Evolutionary conservation across 176 grass and related monocot species (phyloP), one percentile per base, ranked within the genome.

Genomic region (Oryza brachyantha): DNA sequence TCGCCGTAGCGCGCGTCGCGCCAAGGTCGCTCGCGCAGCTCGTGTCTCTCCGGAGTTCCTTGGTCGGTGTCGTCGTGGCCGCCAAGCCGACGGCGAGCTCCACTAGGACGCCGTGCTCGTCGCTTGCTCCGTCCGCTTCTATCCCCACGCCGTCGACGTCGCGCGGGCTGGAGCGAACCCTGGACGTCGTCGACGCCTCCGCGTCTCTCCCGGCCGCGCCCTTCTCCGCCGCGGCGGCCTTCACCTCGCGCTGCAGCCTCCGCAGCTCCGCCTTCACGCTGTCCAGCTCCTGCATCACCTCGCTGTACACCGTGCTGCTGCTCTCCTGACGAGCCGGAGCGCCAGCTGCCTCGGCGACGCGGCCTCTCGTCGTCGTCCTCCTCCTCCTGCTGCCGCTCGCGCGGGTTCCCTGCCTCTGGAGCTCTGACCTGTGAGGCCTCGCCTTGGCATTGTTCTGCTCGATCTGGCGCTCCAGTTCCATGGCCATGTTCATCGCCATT

Each of bases 201-300:
- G 22, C 64, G 46, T 79, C 81, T 62, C 75, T 81, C 55, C 88
- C 79, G 32, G 81, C 59, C 5, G 26, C 64, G n/a, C 29, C 32
- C 59, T 83, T 83, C 7, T 78, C 81, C 64, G 80, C 85, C 31
- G 66, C 78, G 1, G 83, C 70, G 27, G 84, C 67, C 64, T 54
- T 80, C 42, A 89, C 79, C 72, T 95, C 88, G 8, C 72, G 84
- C 74, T 93, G 90, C 59, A 98, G 74, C 29, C 86, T 81, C 26
- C 86, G 78, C 41, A 95, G 66, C 78, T 98, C 92, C 31, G 38
- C 63, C 85, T 93, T 94, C 64, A 86, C 89, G 31, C 67, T 59
- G 32, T 79, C 78, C 62, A 98, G 64, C 55, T 95, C 84, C 13
- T 41, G 78, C 82, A 89, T 85, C 82, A 94, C 80, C 63, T 86